Evolutionary conservation across 2,329 filamentous ascomycete species (phyloP).

Genomic region (Exophiala sideris): DNA sequence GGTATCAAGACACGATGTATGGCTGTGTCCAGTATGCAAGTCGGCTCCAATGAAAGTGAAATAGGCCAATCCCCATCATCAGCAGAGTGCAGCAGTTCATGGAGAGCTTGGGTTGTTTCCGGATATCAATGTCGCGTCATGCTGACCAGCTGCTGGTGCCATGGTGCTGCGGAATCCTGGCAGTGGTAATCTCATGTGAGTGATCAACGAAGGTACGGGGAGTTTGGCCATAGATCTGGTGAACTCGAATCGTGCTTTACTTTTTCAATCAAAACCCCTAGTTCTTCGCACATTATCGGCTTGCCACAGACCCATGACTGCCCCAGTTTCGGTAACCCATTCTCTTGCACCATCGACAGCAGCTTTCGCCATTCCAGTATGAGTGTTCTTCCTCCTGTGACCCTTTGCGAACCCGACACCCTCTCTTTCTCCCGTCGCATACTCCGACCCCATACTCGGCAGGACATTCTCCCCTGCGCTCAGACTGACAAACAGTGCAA

Average conservation of each 20-base stretch:
- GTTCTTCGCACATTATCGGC: constrained; percentile 48
- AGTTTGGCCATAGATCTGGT: background rate
- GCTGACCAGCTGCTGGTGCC: too few species aligned
- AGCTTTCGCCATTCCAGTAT: constrained; percentile 59
- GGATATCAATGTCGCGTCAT: too few species aligned
- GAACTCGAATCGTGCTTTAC: background rate
- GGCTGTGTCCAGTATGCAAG: too few species aligned
- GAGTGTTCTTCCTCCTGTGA: constrained; percentile 46
- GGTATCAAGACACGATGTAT: too few species aligned
- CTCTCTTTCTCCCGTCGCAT: constrained; percentile 54
- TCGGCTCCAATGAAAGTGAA: too few species aligned
- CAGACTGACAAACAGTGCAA: constrained; percentile 88
- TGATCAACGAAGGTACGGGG: too few species aligned
- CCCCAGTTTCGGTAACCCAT: constrained; percentile 61
- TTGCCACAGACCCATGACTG: constrained; percentile 61
- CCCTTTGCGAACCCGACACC: constrained; percentile 31
- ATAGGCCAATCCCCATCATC: too few species aligned
- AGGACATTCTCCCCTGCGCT: constrained; percentile 93
- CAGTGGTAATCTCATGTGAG: too few species aligned
- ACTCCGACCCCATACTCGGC: constrained; percentile 82
- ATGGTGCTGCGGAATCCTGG: too few species aligned
- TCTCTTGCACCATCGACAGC: constrained; percentile 58
- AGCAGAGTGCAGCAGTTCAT: too few species aligned
- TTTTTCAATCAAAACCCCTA: constrained; percentile 37
- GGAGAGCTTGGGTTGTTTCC: too few species aligned